Conservation (phyloP, 2,329 filamentous ascomycete genomes). For the Beauveria varroae region DNA sequence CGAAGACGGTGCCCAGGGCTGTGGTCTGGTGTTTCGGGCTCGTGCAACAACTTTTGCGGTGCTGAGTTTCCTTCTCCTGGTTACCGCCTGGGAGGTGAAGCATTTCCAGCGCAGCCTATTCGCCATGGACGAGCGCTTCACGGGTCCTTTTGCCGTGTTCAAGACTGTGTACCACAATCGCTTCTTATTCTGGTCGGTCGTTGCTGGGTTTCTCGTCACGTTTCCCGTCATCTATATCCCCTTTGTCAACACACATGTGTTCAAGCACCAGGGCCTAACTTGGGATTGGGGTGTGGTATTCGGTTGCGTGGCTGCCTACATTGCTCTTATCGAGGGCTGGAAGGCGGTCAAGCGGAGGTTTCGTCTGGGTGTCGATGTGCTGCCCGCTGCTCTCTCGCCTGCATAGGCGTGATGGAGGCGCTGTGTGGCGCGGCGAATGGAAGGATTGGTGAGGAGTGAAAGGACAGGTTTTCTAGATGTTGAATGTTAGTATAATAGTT, state of each 20-base stretch:
- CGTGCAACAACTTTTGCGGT: constrained; percentile 63
- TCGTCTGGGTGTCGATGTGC: constrained; percentile 25
- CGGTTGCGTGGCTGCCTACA: constrained; percentile 50
- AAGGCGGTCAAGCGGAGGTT: constrained; percentile 57
- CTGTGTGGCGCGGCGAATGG: neutral
- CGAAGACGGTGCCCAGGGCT: constrained; percentile 39
- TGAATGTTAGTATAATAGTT: constrained; percentile 11
- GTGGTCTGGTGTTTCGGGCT: constrained; percentile 54
- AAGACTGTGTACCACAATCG: constrained; percentile 60
- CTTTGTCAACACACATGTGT: constrained; percentile 56
- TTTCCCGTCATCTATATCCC: constrained; percentile 63
- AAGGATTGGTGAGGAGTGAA: neutral
- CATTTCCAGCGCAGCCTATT: constrained; percentile 64
- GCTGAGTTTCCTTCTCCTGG: constrained; percentile 58
- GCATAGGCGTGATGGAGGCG: neutral
- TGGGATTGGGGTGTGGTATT: constrained; percentile 69
- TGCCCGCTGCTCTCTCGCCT: constrained; percentile 10
- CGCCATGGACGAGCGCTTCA: constrained; percentile 50
- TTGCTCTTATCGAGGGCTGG: constrained; percentile 59
- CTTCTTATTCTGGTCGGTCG: constrained; percentile 58
- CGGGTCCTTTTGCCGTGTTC: constrained; percentile 42
- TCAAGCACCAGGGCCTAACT: constrained; percentile 59
- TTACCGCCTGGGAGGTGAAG: constrained; percentile 68
- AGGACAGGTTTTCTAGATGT: constrained; percentile 12
- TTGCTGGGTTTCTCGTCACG: constrained; percentile 50